Base-by-base conservation (phyloP, 305 asterid species). In the Solanum aculeatissimum region DNA sequence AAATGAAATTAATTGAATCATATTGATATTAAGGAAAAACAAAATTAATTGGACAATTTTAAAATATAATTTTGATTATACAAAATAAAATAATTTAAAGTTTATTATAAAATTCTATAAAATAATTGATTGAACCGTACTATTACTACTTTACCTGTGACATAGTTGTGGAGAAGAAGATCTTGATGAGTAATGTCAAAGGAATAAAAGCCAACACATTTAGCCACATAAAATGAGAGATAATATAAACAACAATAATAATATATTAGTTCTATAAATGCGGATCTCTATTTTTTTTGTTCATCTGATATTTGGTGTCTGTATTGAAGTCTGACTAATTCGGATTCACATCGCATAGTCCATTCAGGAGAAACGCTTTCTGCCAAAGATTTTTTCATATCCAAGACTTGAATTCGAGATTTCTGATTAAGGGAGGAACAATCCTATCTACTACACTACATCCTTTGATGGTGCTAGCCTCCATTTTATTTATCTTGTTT, bases 1-100 rank as follows among this genome's bases (percentile, higher is more conserved):
- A 0, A 58, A 4, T 0, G 21, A n/a, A 58, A 58, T 0, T 21
- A 4, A 21, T 0, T 58, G 29, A 58, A 21, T 11, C 11, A 21
- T 58, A 23, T 58, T 29, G 4, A 58, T 21, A 58, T 58, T 7
- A 15, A 58, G 23, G 3, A 21, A 58, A 58, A 58, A 58, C 21
- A 16, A 58, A 4, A 15, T 10, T 58, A 27, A 58, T 58, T 21
- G 32, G 32, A 21, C 23, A 15, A 5, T 58, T 58, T 58, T 21
- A 58, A 21, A 58, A 10, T 58, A 21, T 58, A 12, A 58, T 9
- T 23, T 21, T 58, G 66, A 58, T 58, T 58, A 10, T 12, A 21
- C 32, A 58, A 21, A 58, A 4, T 58, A 23, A 25, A 58, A 58
- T 58, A 58, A 58, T 58, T 4, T 4, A 11, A 21, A 11, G 10